Percentiles rank a stretch among this genome's conserved stretches.
phyloP scores from a whole-genome alignment of 2,329 filamentous ascomycete genomes.

The Clarireedia sp. region DNA sequence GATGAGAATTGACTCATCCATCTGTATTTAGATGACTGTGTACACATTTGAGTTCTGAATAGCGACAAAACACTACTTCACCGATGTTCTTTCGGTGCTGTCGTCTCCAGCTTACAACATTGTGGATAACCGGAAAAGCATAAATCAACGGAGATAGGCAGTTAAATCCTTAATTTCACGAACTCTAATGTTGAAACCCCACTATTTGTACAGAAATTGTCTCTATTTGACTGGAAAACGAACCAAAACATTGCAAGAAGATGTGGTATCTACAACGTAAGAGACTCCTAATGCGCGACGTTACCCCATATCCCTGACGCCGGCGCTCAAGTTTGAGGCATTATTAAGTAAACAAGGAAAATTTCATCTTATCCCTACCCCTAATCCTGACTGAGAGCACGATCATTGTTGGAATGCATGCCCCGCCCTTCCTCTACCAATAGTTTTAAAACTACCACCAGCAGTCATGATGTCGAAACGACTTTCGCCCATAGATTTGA shows the following conservation, averaged over 20 bases:
- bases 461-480: constrained; percentile 30
- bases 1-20: not conserved
- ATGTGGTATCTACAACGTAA: constrained; percentile 14
- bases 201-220: not conserved
- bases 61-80: not conserved
- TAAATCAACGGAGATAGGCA: too few species aligned
- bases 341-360: constrained; percentile 3
- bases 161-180: too few species aligned
- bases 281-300: constrained; percentile 7
- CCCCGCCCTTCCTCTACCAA: constrained; percentile 25
- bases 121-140: too few species aligned
- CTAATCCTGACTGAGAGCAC: not conserved
- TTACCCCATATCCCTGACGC: constrained; percentile 18
- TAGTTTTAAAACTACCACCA: constrained; percentile 28
- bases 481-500: constrained; percentile 26
- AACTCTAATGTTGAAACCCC: too few species aligned
- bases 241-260: constrained; percentile 1
- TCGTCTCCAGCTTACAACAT: not conserved
- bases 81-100: not conserved
- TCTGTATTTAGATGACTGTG: not conserved
- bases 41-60: too few species aligned
- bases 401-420: constrained; percentile 25
- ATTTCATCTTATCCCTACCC: not conserved
- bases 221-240: not conserved
- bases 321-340: constrained; percentile 22